Base-by-base conservation (phyloP, 2,329 filamentous ascomycete species). In the Aspergillus bombycis region DNA sequence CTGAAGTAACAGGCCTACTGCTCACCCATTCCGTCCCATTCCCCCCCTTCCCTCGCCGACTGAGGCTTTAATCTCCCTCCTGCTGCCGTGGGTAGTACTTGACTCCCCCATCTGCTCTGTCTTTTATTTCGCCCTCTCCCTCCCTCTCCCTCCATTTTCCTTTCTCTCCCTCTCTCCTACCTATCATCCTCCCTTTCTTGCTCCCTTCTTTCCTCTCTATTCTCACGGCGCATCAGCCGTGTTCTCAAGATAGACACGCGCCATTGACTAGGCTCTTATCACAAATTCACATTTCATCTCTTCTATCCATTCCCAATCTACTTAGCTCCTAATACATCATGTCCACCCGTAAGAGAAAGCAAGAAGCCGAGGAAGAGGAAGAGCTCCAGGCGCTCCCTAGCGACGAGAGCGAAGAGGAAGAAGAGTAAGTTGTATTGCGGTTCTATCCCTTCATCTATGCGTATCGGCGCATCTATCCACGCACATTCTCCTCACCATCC, bases 301-400 rank as follows among this genome's bases (percentile, higher is more conserved):
- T 55, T 43, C 60, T 41, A 62, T 34, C 60, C 61, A 62, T 56
- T 45, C 52, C 54, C 28, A 46, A 57, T 45, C 62, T 64, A 43
- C 60, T 57, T 54, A 52, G 26, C 38, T 53, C 48, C 23, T 38
- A 57, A 48, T 41, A 38, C 58, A 74, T 61, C 38, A 83, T 82
- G 81, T 75, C 80, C 26, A 82, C 81, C 68, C 79, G 81, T 72
- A 82, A 81, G 71, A 82, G 83, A 78, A 81, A 81, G 75, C 79
- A 80, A 65, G 81, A 84, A 34, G 75, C 80, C 23, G 80, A 82
- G 57, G 82, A 82, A 43, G 81, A 77, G 62, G 78, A 81, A 60
- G 79, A 82, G 67, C 76, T 85, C 5, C 78, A 81, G 62, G 78
- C 79, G 38, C 78, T 83, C 45, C 81, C 82, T 59, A 83, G 82